phyloP scores from a whole-genome alignment of 257 asterid genomes.

The Fraxinus cuspidata region DNA sequence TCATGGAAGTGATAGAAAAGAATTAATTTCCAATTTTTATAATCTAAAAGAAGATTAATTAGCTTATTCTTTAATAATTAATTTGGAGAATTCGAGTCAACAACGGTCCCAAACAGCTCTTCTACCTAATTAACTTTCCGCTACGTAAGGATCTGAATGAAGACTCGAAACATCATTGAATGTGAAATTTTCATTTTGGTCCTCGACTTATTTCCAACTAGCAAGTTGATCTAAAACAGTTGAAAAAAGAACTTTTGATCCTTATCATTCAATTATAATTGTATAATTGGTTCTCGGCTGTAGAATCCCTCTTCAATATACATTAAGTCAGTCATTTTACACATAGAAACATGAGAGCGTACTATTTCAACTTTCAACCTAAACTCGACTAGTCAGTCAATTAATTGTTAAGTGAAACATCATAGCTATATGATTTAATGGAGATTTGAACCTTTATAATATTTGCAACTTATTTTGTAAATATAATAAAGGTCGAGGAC shows the following conservation, averaged over 20 bases:
- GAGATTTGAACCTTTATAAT: background rate
- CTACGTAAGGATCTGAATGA: background rate
- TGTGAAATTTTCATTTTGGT: background rate
- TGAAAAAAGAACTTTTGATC: too few relatives aligned
- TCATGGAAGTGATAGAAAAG: background rate
- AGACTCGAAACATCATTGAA: too few relatives aligned
- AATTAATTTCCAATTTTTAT: background rate
- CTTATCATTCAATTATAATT: too few relatives aligned
- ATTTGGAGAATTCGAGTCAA: background rate
- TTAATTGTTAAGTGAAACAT: too few relatives aligned
- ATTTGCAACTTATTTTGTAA: too few relatives aligned
- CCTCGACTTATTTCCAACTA: background rate
- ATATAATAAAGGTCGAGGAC: background rate
- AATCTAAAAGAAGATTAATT: background rate
- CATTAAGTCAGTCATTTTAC: too few relatives aligned
- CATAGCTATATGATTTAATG: background rate
- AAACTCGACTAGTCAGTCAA: too few relatives aligned
- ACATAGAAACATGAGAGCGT: too few relatives aligned
- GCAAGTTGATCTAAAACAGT: background rate
- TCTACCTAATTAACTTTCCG: background rate
- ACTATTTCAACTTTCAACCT: too few relatives aligned
- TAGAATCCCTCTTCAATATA: too few relatives aligned
- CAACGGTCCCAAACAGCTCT: background rate
- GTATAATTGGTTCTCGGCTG: too few relatives aligned
- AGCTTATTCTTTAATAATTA: too few relatives aligned